Conservation (phyloP, 2,329 filamentous ascomycete genomes). For the Truncatella angustata region DNA sequence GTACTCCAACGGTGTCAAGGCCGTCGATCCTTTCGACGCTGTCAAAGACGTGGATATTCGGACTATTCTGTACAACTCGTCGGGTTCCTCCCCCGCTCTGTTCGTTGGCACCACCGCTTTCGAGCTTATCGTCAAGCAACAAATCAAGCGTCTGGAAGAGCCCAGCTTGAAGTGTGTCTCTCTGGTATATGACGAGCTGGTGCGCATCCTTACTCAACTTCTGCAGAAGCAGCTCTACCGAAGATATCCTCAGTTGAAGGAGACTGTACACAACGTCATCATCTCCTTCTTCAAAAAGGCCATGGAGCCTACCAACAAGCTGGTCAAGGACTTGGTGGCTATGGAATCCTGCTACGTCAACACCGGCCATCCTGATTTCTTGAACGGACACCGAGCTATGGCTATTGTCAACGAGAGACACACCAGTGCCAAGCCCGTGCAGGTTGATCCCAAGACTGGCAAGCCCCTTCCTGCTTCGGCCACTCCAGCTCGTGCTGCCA, state of each 20-base stretch:
- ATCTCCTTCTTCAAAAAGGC: slow-evolving; percentile 96
- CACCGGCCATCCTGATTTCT: slow-evolving; percentile 95
- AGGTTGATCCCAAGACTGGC: slow-evolving; percentile 97
- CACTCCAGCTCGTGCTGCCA: slow-evolving; percentile 70
- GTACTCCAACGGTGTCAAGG: slow-evolving; percentile 96
- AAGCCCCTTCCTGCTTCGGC: slow-evolving; percentile 74
- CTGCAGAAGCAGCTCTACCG: slow-evolving; percentile 87
- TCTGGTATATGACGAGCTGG: slow-evolving; percentile 94
- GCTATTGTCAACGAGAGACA: slow-evolving; percentile 95
- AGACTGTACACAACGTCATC: slow-evolving; percentile 92
- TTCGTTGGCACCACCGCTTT: slow-evolving; percentile 99
- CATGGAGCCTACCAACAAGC: slow-evolving; percentile 97
- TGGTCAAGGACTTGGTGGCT: slow-evolving; percentile 85
- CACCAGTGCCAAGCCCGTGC: slow-evolving; percentile 76
- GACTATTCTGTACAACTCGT: slow-evolving; percentile 97
- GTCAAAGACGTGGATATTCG: slow-evolving; percentile 98
- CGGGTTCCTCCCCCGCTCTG: slow-evolving; percentile 92
- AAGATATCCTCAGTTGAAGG: slow-evolving; percentile 90
- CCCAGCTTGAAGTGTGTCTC: slow-evolving; percentile 97
- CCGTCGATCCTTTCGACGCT: slow-evolving; percentile 93
- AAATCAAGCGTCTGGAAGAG: slow-evolving; percentile 95
- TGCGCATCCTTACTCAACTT: slow-evolving; percentile 89
- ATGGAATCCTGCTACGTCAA: slow-evolving; percentile 99
- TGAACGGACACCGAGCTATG: slow-evolving; percentile 97
- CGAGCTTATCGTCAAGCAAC: slow-evolving; percentile 96